Evolutionary conservation across 306 rosid species (phyloP).

Genomic region (Spatholobus suberectus): DNA sequence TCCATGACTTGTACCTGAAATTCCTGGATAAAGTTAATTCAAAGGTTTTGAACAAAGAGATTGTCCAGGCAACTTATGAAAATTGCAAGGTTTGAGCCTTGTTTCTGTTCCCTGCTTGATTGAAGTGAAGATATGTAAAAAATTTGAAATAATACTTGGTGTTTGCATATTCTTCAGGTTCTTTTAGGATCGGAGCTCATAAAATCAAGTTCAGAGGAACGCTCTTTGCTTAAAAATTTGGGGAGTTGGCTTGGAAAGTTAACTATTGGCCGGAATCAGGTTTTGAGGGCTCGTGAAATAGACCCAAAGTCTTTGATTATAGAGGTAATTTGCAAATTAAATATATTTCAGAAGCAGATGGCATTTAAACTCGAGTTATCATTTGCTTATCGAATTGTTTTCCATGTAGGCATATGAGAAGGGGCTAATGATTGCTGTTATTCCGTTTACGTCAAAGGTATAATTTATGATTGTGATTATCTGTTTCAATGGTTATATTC

Average conservation of each 20-base stretch:
- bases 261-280: slow-evolving; percentile 96
- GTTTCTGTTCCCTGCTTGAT: slow-evolving; percentile 18
- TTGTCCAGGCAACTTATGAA: slow-evolving; percentile 88
- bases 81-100: slow-evolving; percentile 87
- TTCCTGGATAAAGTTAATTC: slow-evolving; percentile 89
- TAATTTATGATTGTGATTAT: slow-evolving; percentile 33
- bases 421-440: slow-evolving; percentile 99
- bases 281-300: slow-evolving; percentile 93
- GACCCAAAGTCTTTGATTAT: slow-evolving; percentile 97
- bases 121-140: neutral
- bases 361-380: neutral
- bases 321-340: slow-evolving; percentile 61
- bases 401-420: slow-evolving; percentile 91
- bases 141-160: slow-evolving; percentile 13
- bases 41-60: slow-evolving; percentile 84
- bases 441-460: slow-evolving; percentile 99
- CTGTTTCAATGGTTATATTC: slow-evolving; percentile 1
- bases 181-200: slow-evolving; percentile 95
- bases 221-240: slow-evolving; percentile 91
- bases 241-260: slow-evolving; percentile 99
- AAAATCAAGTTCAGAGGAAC: slow-evolving; percentile 99
- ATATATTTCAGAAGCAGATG: neutral
- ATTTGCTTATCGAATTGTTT: slow-evolving; percentile 25
- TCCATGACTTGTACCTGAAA: slow-evolving; percentile 93
- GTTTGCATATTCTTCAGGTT: slow-evolving; percentile 64